Conservation (phyloP, 2,329 filamentous ascomycete species). For the Colletotrichum musae region DNA sequence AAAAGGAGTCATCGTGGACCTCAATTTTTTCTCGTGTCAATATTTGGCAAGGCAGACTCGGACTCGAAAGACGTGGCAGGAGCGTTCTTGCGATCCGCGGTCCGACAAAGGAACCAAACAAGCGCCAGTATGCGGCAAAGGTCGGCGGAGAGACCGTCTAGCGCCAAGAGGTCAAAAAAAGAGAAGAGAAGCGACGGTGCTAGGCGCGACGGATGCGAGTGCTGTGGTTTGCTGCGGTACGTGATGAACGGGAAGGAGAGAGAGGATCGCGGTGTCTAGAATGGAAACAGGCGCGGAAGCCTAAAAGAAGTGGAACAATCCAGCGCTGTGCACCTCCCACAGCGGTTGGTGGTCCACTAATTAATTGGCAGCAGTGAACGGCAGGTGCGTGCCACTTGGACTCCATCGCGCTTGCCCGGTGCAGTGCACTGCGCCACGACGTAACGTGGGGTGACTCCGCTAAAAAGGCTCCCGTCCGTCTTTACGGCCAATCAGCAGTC, state of each 20-base stretch:
- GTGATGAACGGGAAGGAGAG: neutral
- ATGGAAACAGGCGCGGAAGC: slow-evolving; percentile 15
- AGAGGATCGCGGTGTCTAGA: neutral
- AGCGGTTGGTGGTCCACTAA: too few species aligned
- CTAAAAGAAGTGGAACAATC: slow-evolving; percentile 7
- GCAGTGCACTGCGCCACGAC: slow-evolving; percentile 27
- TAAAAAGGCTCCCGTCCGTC: slow-evolving; percentile 16
- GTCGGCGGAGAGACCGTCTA: slow-evolving; percentile 14
- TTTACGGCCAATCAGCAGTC: slow-evolving; percentile 6
- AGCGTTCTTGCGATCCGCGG: neutral
- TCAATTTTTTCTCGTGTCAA: slow-evolving; percentile 4
- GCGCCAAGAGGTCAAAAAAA: slow-evolving; percentile 3
- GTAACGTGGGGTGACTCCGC: neutral
- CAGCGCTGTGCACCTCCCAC: too few species aligned
- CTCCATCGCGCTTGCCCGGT: too few species aligned
- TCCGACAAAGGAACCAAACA: neutral
- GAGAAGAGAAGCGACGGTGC: too few species aligned
- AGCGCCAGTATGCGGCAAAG: neutral
- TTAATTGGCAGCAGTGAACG: too few species aligned
- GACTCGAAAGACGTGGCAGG: neutral
- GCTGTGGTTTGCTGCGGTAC: slow-evolving; percentile 38
- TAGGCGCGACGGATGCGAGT: neutral
- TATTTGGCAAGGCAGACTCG: slow-evolving; percentile 33
- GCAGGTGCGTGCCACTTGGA: too few species aligned
- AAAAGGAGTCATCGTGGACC: too few species aligned